Evolutionary conservation across 2,329 filamentous ascomycete species (phyloP).

Genomic region (Stagonosporopsis tanaceti): DNA sequence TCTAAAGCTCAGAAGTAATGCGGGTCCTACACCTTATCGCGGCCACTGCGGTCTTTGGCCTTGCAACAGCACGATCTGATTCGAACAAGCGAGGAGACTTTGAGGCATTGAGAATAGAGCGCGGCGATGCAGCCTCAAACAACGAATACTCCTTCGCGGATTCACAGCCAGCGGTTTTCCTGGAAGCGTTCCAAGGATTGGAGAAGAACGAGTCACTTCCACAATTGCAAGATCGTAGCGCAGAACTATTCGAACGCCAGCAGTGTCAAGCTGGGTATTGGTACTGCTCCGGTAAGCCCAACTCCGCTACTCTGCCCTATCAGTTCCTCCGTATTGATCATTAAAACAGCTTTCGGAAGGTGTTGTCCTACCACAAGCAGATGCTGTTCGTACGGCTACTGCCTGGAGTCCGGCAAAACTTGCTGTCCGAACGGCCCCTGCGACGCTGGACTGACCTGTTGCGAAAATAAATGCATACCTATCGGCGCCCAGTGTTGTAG

Average conservation of each 20-base stretch:
- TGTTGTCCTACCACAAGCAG: constrained; percentile 21
- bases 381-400: constrained; percentile 29
- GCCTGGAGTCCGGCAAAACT: constrained; percentile 23
- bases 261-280: constrained; percentile 24
- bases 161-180: not conserved
- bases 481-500: constrained; percentile 20
- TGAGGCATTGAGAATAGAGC: not conserved
- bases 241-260: constrained; percentile 20
- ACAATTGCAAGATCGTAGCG: constrained; percentile 20
- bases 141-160: not conserved
- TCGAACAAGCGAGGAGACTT: not conserved
- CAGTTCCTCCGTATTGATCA: not conserved
- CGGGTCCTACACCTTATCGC: not conserved
- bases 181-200: not conserved
- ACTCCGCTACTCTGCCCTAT: not conserved
- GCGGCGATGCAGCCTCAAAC: not conserved
- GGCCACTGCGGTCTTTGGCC: not conserved
- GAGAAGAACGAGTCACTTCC: constrained; percentile 22
- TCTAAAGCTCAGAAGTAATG: not conserved
- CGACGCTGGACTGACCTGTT: constrained; percentile 18
- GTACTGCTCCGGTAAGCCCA: constrained; percentile 23
- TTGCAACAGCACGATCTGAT: not conserved
- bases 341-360: constrained; percentile 16
- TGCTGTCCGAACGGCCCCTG: constrained; percentile 26
- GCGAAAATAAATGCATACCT: constrained; percentile 24